A percentile compares a stretch with the other conserved stretches of the same genome.
Conservation (phyloP, 2,329 filamentous ascomycete species). For the Fusarium nisikadoi region DNA sequence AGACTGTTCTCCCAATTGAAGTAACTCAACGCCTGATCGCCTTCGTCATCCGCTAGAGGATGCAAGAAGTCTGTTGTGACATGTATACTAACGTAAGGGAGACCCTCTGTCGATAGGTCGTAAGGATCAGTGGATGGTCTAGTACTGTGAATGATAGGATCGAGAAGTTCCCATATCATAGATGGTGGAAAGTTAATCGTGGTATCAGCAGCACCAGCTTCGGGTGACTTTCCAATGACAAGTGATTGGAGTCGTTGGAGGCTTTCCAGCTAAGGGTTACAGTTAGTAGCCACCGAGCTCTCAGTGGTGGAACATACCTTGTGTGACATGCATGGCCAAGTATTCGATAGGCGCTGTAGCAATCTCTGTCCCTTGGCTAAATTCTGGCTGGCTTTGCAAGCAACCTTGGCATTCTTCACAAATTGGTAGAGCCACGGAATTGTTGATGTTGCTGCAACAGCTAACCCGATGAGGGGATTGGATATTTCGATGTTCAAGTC, state of each 20-base stretch:
- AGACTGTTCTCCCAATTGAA: slow-evolving; percentile 3
- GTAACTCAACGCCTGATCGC: not conserved
- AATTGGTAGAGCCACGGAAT: slow-evolving; percentile 18
- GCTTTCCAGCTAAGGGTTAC: not conserved
- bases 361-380: not conserved
- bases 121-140: not conserved
- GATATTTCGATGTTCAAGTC: not conserved
- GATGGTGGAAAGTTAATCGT: slow-evolving; percentile 8
- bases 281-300: rapidly evolving
- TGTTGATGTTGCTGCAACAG: slow-evolving; percentile 12
- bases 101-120: not conserved
- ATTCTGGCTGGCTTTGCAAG: not conserved
- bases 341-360: not conserved
- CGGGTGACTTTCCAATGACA: not conserved
- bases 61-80: slow-evolving; percentile 21
- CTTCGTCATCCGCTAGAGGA: slow-evolving; percentile 5
- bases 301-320: not conserved
- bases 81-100: slow-evolving; percentile 7
- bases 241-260: not conserved
- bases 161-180: slow-evolving; percentile 21
- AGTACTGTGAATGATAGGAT: not conserved
- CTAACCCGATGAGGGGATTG: not conserved
- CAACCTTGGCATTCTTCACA: slow-evolving; percentile 1
- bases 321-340: slow-evolving; percentile 3
- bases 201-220: not conserved